These are phyloP conservation scores for Physcia stellaris DNA, from an alignment of 495 filamentous ascomycete genomes.

Conservation along the genomic window DNA sequence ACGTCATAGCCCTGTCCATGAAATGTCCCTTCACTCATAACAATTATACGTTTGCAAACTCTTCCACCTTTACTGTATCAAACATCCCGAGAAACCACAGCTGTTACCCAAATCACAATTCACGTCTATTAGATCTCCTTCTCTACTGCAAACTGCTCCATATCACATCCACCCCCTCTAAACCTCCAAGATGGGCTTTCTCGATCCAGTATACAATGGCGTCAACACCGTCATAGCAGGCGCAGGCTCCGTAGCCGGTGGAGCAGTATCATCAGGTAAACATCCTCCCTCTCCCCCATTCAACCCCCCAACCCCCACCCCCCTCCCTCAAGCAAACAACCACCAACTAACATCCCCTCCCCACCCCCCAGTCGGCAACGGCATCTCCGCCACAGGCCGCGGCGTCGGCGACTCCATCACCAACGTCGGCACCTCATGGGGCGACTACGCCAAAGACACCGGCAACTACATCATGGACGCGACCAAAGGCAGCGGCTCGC, in stretches of 20 bases:
- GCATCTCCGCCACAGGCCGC: conserved; percentile 16
- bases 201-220: conserved; percentile 14
- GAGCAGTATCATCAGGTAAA: conserved; percentile 33
- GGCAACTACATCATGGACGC: conserved; percentile 34
- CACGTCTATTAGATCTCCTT: no score
- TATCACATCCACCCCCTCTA: no score
- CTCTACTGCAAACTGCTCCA: no score
- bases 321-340: conserved; percentile 16
- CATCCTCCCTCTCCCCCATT: conserved; percentile 5
- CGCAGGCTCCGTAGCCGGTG: conserved; percentile 16
- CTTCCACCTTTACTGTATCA: no score
- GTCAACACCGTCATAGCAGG: conserved; percentile 11
- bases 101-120: no score
- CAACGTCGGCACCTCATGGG: conserved; percentile 24
- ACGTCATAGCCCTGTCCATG: no score
- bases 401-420: conserved; percentile 26
- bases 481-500: conserved; percentile 23
- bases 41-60: no score
- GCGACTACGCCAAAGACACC: conserved; percentile 28
- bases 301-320: no score
- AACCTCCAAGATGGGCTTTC: conserved; percentile 15
- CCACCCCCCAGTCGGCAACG: conserved; percentile 15
- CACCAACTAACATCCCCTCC: conserved; percentile 16
- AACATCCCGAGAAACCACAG: no score
- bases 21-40: no score